Base-by-base conservation (phyloP, 768 basidiomycete species). In the Mycena belliarum region DNA sequence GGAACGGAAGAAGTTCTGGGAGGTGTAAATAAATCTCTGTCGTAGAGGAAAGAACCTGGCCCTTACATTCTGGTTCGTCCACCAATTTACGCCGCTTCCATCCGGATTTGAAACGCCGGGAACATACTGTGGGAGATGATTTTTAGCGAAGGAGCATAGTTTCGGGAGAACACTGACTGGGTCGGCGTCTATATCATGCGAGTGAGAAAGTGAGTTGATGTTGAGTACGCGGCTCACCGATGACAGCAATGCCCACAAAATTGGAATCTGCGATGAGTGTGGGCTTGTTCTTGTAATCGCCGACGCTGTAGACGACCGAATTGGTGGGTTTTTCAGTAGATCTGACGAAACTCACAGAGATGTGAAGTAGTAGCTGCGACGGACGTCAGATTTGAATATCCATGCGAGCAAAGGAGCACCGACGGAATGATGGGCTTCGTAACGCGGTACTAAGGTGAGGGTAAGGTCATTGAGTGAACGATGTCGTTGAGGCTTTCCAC, bases 241-340 rank as follows among this genome's bases (percentile, higher is more conserved):
- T 73, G 7, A 74, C 69, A 20, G 71, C 72, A 1, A 66, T 59
- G 18, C 74, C 74, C 6, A 14, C 58, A 60, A 75, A 75, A 48
- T 59, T 63, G 0, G 69, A n/a, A 35, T 64, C 63, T 16, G 74
- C 74, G 4, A 23, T 32, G 47, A 57, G 47, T 11, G 21, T 24
- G n/a, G 52, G 42, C 33, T 53, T 53, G 43, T 32, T 53, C 4
- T 53, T 45, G 14, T 11, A 42, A 16, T 57, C 55, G 1, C 55
- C 55, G 12, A 57, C 47, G 14, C 55, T 38, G 18, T 42, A 32
- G 6, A 12, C 23, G 38, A 24, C 5, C 24, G 2, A 26, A 5
- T 16, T 1, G 4, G 7, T 25, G 15, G 14, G n/a, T 12, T 6
- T 26, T 28, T 33, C 38, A 23, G 33, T 8, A 28, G 6, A 16